Conservation (phyloP, 176 grass and related monocot species). For the Oropetium thomaeum region DNA sequence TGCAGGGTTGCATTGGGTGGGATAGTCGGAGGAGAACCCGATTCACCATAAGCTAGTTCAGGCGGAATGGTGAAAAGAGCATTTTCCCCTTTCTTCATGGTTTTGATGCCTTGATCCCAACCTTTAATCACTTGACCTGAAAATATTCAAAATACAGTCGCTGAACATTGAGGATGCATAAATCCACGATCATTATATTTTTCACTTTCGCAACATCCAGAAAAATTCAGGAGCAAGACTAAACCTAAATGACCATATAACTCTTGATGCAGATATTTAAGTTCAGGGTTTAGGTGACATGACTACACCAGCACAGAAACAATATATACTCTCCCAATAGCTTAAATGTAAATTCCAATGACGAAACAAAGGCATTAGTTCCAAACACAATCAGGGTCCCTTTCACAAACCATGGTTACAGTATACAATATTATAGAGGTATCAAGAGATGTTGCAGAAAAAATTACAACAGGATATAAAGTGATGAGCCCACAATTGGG, state of each 20-base stretch:
- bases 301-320: background rate
- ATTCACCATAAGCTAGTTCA: conserved; percentile 84
- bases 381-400: background rate
- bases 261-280: background rate
- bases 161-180: background rate
- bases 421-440: background rate
- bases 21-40: conserved; percentile 84
- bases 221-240: background rate
- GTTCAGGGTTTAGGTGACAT: background rate
- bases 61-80: conserved; percentile 93
- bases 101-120: conserved; percentile 97
- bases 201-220: background rate
- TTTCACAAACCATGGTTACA: background rate
- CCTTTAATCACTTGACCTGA: conserved; percentile 96
- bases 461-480: background rate
- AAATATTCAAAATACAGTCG: conserved; percentile 10
- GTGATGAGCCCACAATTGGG: background rate
- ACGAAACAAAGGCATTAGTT: background rate
- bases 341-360: background rate
- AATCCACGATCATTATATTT: background rate
- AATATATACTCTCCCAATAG: background rate
- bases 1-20: conserved; percentile 84
- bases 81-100: conserved; percentile 99
- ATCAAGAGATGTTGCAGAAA: background rate
- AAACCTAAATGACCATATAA: background rate